Base-by-base conservation (phyloP, 306 rosid species). In the Vigna angularis region DNA sequence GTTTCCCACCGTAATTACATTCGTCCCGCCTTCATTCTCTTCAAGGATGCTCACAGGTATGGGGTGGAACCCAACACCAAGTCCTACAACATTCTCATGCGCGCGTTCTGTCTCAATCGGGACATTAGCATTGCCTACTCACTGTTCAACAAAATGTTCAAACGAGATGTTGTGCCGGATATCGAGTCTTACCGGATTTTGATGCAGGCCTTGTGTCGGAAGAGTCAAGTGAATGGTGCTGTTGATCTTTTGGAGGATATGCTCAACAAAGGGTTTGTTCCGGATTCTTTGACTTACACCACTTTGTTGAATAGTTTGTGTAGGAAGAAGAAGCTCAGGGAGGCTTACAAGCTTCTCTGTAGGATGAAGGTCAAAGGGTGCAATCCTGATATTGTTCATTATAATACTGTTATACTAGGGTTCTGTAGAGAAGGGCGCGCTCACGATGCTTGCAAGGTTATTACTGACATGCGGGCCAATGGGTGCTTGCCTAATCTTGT, bases 311-410 rank as follows among this genome's bases (percentile, higher is more conserved):
- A 94, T 81, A 93, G 97, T 77, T 83, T 94, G 89, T 92, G 97
- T 75, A 87, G 98, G 88, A 94, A 94, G 87, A 92, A 90, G 83
- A 80, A 89, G 82, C 92, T 94, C 0, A 85, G 88, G 28, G 98
- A 94, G 79, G 97, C 97, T 14, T 94, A 90, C 74, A 94, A 92
- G 88, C 93, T 94, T 77, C 97, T 92, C 5, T 92, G 98, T 74
- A 87, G 98, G 86, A 94, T 94, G 97, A 94, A 90, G 80, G 93
- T 94, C 16, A 94, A 89, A 58, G 98, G 98, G 8, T 94, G 98
- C 59, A 94, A 94, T 76, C 97, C 97, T 8, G 97, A 92, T 22
- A 85, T 92, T 16, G 90, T 91, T 74, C 98, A 92, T 76, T 94
- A 88, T 12, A 94, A 94, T 62, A 94, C 89, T 1, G 91, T 90